Evolutionary conservation across 192 early-diverging fungal species (phyloP).

Genomic region (Entomortierella lignicola): DNA sequence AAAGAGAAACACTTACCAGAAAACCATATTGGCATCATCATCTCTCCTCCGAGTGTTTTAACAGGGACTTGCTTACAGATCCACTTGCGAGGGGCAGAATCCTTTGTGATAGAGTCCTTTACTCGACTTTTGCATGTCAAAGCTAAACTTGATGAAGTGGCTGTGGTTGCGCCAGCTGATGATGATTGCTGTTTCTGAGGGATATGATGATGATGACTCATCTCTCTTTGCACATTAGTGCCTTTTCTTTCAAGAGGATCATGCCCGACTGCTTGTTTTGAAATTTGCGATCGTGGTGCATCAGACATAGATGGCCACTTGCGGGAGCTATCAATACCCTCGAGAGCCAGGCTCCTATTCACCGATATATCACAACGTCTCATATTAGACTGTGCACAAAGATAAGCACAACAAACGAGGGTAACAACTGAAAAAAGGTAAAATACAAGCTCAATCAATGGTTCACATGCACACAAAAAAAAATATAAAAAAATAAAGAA

Average conservation of each 20-base stretch:
- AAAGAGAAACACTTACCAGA: slow-evolving; percentile 24
- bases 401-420: slow-evolving; percentile 5
- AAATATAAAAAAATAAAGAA: background rate
- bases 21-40: slow-evolving; percentile 52
- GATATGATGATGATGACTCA: background rate
- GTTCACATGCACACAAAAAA: background rate
- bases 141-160: background rate
- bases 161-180: background rate
- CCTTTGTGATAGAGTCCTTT: slow-evolving; percentile 44
- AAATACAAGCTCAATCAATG: background rate
- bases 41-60: slow-evolving; percentile 48
- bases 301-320: slow-evolving; percentile 40
- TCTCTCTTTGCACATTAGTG: no score
- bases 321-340: slow-evolving; percentile 39
- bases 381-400: background rate
- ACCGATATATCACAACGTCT: background rate
- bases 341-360: slow-evolving; percentile 38
- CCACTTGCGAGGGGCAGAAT: slow-evolving; percentile 45
- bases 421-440: slow-evolving; percentile 1
- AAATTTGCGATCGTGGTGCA: background rate
- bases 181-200: slow-evolving; percentile 8
- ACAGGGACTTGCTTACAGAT: slow-evolving; percentile 45
- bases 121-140: slow-evolving; percentile 24
- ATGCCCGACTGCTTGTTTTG: background rate
- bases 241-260: slow-evolving; percentile 1